Percentiles rank a stretch among this genome's conserved stretches.
phyloP scores from a whole-genome alignment of 2,329 filamentous ascomycete genomes.

The Ophiocordyceps camponoti-saundersi region DNA sequence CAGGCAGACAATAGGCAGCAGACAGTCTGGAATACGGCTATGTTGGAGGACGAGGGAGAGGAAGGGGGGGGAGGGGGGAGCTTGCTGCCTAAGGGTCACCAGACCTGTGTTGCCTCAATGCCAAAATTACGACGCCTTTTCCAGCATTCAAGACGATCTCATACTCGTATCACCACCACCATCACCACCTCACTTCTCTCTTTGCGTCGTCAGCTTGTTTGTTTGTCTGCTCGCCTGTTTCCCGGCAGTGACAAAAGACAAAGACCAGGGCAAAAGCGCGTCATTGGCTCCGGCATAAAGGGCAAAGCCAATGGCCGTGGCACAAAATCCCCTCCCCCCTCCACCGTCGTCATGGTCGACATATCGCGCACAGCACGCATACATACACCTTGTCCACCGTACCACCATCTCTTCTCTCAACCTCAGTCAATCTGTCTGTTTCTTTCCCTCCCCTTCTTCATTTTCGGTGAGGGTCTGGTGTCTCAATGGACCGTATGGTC shows the following conservation, averaged over 20 bases:
- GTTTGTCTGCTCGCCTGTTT: background rate
- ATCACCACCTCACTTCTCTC: background rate
- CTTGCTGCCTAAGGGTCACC: background rate
- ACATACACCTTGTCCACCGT: background rate
- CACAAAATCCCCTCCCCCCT: background rate
- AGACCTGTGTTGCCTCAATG: background rate
- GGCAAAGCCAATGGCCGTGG: background rate
- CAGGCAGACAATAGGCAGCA: too few species aligned
- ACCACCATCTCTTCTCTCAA: background rate
- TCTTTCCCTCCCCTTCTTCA: background rate
- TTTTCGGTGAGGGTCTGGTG: background rate
- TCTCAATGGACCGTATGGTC: background rate
- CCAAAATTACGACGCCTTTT: too few species aligned
- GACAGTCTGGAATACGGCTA: background rate
- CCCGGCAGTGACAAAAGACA: background rate
- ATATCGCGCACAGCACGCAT: background rate
- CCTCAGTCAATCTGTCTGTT: background rate
- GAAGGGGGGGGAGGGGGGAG: background rate
- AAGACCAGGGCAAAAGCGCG: too few species aligned
- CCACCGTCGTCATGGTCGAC: background rate
- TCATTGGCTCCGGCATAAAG: too few species aligned
- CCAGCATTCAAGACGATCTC: too few species aligned
- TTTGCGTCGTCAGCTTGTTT: background rate
- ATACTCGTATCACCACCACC: background rate
- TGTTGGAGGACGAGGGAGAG: background rate